Percentiles rank a stretch among this genome's conserved stretches.
Evolutionary conservation across 441 rosid genomes (phyloP).

Genomic region (Codiaeum variegatum): DNA sequence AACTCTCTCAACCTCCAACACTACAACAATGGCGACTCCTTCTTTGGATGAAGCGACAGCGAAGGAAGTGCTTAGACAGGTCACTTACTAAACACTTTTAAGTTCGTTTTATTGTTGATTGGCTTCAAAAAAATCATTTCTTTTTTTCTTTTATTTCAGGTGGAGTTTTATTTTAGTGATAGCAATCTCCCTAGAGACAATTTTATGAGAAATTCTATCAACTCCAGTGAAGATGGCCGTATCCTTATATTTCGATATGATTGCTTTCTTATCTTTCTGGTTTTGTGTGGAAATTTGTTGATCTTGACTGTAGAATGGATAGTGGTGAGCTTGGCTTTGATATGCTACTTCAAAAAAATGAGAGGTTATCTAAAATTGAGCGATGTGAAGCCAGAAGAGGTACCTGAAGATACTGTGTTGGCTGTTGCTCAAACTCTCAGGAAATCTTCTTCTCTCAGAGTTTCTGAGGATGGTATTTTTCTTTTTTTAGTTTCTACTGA

Average conservation of each 20-base stretch:
- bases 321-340: constrained; percentile 87
- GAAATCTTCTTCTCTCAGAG: constrained; percentile 59
- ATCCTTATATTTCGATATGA: constrained; percentile 32
- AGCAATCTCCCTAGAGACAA: constrained; percentile 79
- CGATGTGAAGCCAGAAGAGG: constrained; percentile 62
- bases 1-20: not conserved
- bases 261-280: not conserved
- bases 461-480: constrained; percentile 74
- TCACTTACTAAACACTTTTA: constrained; percentile 1
- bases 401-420: constrained; percentile 63
- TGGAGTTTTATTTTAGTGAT: constrained; percentile 87
- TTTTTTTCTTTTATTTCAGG: constrained; percentile 35
- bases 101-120: not conserved
- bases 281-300: constrained; percentile 19
- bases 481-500: not conserved
- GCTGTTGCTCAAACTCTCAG: constrained; percentile 79
- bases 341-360: constrained; percentile 90
- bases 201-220: constrained; percentile 56
- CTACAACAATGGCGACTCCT: constrained; percentile 52
- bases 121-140: not conserved
- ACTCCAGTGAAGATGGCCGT: constrained; percentile 69
- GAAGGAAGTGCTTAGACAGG: constrained; percentile 83
- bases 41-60: constrained; percentile 58
- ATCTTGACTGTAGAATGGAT: constrained; percentile 30
- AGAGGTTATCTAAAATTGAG: constrained; percentile 59